These are phyloP conservation scores for Sporothrix mexicana DNA, from an alignment of 2,329 filamentous ascomycete genomes.

Conservation along the genomic window DNA sequence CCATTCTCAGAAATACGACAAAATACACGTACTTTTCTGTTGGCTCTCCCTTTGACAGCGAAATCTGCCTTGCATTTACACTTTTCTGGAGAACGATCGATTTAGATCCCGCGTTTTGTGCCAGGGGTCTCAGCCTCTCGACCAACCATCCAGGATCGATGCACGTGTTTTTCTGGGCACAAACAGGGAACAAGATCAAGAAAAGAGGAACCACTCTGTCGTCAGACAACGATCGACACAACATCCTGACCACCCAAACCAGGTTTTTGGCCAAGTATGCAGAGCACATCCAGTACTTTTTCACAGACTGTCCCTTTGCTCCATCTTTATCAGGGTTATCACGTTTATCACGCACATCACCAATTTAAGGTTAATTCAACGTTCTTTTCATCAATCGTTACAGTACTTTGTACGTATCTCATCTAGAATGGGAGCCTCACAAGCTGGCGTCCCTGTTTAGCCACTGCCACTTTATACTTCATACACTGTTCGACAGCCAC, in stretches of 20 bases:
- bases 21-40: neutral
- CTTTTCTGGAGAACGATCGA: too few species aligned
- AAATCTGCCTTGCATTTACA: too few species aligned
- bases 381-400: neutral
- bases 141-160: too few species aligned
- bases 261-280: too few species aligned
- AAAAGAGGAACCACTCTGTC: neutral
- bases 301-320: neutral
- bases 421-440: too few species aligned
- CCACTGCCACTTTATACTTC: too few species aligned
- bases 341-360: neutral
- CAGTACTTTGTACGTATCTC: too few species aligned
- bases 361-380: neutral
- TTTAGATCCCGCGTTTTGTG: conserved; percentile 10
- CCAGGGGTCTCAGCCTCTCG: neutral
- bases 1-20: neutral
- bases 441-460: too few species aligned
- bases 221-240: neutral
- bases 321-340: neutral
- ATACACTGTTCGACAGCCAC: too few species aligned
- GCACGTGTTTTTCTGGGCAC: conserved; percentile 26
- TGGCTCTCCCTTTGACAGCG: neutral
- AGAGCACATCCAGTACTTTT: too few species aligned
- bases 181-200: neutral
- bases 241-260: neutral